phyloP scores from a whole-genome alignment of 371 early-diverging fungal species.

The Mucor piriformis region DNA sequence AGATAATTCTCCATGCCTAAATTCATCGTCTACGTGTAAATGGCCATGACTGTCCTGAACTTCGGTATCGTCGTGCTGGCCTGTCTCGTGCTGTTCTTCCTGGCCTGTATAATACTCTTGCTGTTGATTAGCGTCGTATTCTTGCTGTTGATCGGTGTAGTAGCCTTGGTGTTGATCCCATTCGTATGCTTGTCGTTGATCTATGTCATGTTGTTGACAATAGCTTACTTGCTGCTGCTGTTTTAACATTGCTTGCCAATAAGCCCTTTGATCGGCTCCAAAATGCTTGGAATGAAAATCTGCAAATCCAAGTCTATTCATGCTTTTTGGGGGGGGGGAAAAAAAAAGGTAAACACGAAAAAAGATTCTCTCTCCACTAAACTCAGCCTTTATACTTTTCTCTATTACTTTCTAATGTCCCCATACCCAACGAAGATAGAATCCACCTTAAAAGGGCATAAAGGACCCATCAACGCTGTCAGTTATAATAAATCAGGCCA shows the following conservation, averaged over 20 bases:
- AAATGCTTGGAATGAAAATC: conserved; percentile 33
- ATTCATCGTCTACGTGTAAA: conserved; percentile 5
- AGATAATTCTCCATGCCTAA: conserved; percentile 21
- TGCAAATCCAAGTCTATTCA: conserved; percentile 28
- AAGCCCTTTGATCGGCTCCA: conserved; percentile 21
- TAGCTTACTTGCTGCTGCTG: conserved; percentile 1
- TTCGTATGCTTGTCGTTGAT: conserved; percentile 6
- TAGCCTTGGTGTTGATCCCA: not conserved
- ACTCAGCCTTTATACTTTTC: not conserved
- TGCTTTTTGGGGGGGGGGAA: no score
- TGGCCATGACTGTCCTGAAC: no score
- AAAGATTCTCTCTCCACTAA: not conserved
- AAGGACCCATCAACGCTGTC: conserved; percentile 67
- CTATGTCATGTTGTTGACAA: not conserved
- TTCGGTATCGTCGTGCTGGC: not conserved
- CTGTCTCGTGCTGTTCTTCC: not conserved
- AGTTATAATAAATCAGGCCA: conserved; percentile 73
- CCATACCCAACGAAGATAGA: conserved; percentile 42
- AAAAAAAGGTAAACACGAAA: not conserved
- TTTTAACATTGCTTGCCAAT: conserved; percentile 18
- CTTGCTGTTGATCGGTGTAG: conserved; percentile 1
- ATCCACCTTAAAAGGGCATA: conserved; percentile 60
- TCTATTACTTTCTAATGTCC: conserved; percentile 5
- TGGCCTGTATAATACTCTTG: not conserved
- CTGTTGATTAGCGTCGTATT: not conserved